Evolutionary conservation across 75 land plant genomes (phyloP).

Genomic region (Ceratopteris richardii): DNA sequence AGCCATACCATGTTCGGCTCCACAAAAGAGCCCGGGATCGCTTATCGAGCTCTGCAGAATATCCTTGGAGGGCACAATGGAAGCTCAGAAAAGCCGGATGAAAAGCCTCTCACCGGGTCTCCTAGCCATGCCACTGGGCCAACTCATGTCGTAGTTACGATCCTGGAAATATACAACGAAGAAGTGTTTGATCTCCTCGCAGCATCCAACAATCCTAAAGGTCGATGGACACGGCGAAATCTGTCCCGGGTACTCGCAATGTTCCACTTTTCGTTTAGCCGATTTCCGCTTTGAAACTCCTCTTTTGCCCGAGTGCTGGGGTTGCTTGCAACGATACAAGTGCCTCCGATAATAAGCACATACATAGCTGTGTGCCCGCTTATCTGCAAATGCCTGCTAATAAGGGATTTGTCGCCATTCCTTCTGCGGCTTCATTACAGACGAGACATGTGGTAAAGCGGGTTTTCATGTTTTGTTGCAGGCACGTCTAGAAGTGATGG

Average conservation of each 20-base stretch:
- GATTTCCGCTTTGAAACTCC: too few relatives aligned
- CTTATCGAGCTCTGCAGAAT: constrained; percentile 67
- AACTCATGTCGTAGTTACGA: constrained; percentile 62
- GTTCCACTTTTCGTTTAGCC: too few relatives aligned
- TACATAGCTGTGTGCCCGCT: too few relatives aligned
- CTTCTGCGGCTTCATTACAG: too few relatives aligned
- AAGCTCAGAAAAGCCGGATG: constrained; percentile 7
- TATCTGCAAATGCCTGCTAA: too few relatives aligned
- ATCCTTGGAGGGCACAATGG: constrained; percentile 38
- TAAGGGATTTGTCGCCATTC: too few relatives aligned
- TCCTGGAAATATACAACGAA: constrained; percentile 94
- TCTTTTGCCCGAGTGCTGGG: too few relatives aligned
- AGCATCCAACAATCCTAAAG: constrained; percentile 8
- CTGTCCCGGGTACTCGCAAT: too few relatives aligned
- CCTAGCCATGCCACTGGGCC: constrained; percentile 4
- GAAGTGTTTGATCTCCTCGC: constrained; percentile 89
- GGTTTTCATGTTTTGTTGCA: too few relatives aligned
- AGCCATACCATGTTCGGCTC: constrained; percentile 97
- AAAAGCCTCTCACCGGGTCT: constrained; percentile 9
- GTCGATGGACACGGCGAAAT: constrained; percentile 16
- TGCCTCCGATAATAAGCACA: too few relatives aligned
- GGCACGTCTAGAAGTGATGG: constrained; percentile 86
- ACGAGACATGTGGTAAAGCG: too few relatives aligned
- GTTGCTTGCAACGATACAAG: too few relatives aligned
- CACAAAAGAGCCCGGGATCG: constrained; percentile 71